These are phyloP conservation scores for Calonectria fujianensis DNA, from an alignment of 2,329 filamentous ascomycete species.

Conservation along the genomic window DNA sequence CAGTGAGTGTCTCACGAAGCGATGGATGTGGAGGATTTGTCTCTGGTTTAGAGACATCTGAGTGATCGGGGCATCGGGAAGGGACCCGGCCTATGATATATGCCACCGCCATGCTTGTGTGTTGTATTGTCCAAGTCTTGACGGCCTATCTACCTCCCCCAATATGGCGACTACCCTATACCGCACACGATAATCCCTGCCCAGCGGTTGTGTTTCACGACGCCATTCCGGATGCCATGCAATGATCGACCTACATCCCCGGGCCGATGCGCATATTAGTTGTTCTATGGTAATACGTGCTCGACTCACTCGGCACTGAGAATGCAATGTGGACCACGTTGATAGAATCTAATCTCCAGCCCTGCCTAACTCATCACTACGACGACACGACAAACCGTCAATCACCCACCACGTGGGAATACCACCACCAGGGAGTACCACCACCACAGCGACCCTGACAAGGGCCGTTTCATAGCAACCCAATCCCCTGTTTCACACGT, in stretches of 20 bases:
- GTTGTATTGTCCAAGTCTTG: neutral
- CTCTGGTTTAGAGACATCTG: constrained; percentile 2
- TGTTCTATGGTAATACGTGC: neutral
- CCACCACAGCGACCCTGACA: constrained; percentile 14
- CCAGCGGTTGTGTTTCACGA: neutral
- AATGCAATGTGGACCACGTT: neutral
- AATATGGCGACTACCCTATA: constrained; percentile 8
- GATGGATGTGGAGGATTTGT: constrained; percentile 21
- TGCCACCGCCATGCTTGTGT: neutral
- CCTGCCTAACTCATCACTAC: constrained; percentile 1
- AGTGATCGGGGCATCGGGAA: constrained; percentile 15
- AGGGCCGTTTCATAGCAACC: constrained; percentile 27
- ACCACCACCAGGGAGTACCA: constrained; percentile 9
- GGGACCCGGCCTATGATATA: neutral
- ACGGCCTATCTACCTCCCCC: neutral
- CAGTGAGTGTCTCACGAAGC: constrained; percentile 6
- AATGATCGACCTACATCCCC: neutral
- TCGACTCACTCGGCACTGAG: neutral
- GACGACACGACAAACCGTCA: neutral
- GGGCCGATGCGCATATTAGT: constrained; percentile 4
- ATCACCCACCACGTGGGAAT: constrained; percentile 21
- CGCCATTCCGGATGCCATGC: neutral
- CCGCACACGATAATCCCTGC: neutral
- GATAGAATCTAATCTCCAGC: neutral
- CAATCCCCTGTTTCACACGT: constrained; percentile 27